Evolutionary conservation across 345 rosid species (phyloP).

Genomic region (Citrus trifoliata): DNA sequence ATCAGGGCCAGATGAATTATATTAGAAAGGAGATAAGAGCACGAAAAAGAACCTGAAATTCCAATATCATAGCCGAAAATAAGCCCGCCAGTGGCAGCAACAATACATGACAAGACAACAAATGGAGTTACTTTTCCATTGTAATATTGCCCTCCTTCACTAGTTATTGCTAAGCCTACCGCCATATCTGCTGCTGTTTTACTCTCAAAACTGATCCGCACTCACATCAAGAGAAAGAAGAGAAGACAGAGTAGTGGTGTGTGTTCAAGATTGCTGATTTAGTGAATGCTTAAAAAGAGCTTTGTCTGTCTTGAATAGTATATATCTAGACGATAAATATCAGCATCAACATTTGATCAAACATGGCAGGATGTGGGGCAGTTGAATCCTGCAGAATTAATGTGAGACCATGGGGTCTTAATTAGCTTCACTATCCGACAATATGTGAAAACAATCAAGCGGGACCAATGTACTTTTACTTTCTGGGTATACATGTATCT

Average conservation of each 20-base stretch:
- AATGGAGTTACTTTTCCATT: slow-evolving; percentile 55
- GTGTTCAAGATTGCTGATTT: not conserved
- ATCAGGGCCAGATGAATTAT: no score
- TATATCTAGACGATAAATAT: not conserved
- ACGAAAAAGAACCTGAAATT: slow-evolving; percentile 46
- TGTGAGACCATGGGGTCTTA: no score
- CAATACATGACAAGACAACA: slow-evolving; percentile 64
- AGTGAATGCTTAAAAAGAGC: not conserved
- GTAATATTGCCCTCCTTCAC: slow-evolving; percentile 22
- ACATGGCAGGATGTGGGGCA: no score
- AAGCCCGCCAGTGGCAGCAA: slow-evolving; percentile 92
- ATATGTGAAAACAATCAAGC: no score
- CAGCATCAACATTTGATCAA: not conserved
- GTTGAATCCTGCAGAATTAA: no score
- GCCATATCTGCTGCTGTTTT: slow-evolving; percentile 37
- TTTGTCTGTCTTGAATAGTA: not conserved
- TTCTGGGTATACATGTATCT: no score
- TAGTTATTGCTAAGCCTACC: slow-evolving; percentile 26
- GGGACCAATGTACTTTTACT: no score
- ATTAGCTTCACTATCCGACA: no score
- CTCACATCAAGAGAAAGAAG: not conserved
- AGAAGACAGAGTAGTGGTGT: not conserved
- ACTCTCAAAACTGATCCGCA: not conserved
- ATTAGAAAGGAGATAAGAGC: not conserved
- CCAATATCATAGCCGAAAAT: slow-evolving; percentile 90